Conservation (phyloP, 805 yeast genomes). For the Kodamaea hsintzibuensis region DNA sequence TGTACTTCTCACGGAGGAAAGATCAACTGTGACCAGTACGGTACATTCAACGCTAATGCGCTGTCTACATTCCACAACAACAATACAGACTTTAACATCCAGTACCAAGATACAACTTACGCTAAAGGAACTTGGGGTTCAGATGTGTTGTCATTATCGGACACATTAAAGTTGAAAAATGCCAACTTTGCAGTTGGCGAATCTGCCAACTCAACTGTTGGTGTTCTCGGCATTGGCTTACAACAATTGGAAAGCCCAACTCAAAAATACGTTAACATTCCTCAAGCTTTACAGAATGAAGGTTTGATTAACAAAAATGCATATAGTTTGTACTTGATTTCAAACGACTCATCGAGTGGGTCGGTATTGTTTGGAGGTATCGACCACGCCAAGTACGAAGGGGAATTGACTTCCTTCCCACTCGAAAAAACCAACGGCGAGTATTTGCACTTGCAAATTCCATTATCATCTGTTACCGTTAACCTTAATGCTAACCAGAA, state of each 20-base stretch:
- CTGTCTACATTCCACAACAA: constrained; percentile 17
- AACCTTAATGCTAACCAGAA: constrained; percentile 6
- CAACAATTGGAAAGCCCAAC: constrained; percentile 13
- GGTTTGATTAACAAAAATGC: constrained; percentile 57
- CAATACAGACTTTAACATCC: constrained; percentile 29
- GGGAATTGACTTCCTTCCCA: constrained; percentile 38
- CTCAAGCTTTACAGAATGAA: constrained; percentile 54
- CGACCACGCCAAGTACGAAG: constrained; percentile 62
- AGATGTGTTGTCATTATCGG: constrained; percentile 21
- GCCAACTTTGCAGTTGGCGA: constrained; percentile 20
- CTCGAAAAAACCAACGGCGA: constrained; percentile 17
- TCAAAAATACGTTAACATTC: constrained; percentile 61
- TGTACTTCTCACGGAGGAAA: constrained; percentile 24
- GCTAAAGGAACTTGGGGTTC: constrained; percentile 52
- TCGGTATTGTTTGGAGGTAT: constrained; percentile 72
- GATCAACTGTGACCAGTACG: constrained; percentile 21
- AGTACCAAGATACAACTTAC: constrained; percentile 49
- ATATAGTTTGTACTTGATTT: constrained; percentile 64
- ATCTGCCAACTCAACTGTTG: constrained; percentile 15
- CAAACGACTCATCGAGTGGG: constrained; percentile 44
- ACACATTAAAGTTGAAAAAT: constrained; percentile 10
- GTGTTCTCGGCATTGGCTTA: constrained; percentile 23
- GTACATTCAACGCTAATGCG: constrained; percentile 19
- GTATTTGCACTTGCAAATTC: constrained; percentile 19
- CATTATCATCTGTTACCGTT: constrained; percentile 19